Evolutionary conservation across 116 monocot genomes (phyloP), one percentile per base, ranked within the genome.

Genomic region (Thalassia testudinum): DNA sequence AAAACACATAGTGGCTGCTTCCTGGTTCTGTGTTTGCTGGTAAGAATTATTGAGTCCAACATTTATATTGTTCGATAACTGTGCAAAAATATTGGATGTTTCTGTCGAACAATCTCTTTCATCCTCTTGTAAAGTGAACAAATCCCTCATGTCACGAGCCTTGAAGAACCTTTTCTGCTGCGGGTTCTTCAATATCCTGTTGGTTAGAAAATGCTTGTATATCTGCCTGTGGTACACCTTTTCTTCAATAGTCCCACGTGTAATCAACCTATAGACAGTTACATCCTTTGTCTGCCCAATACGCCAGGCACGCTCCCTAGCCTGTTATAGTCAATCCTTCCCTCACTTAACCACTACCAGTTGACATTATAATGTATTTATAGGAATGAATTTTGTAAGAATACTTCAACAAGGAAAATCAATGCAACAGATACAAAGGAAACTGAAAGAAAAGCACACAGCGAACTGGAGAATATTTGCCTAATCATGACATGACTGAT

Each of bases 161-260:
- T 78, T 87, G 53, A 95, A 95, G 53, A 95, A 84, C 68, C 88
- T 81, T 50, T 63, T 84, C 52, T 95, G 95, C 21, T 76, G 77
- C 10, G 95, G 88, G 37, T 95, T 81, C 69, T 87, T 87, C 62
- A 95, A 66, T 40, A 95, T 77, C 66, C 81, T 95, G 70, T 79
- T 83, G 12, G 85, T 95, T 6, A 95, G 73, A 47, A 95, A 95
- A 68, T 87, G 80, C 49, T 95, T 95, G 62, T 95, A 95, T 26
- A 95, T 95, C 61, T 95, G 95, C 60, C 95, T 65, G 34, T 95
- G 95, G 58, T 95, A 87, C 14, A 95, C 76, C 67, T 95, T 95
- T 64, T 95, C 95, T 56, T 95, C 88, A 62, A 87, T 95, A 15
- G 95, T 95, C 24, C 95, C 95, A 30, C 87, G 72, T 25, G 84